A percentile compares a stretch with the other conserved stretches of the same genome.
These are phyloP conservation scores for Triticum urartu DNA, from an alignment of 176 grass and related monocot genomes.

Conservation along the genomic window DNA sequence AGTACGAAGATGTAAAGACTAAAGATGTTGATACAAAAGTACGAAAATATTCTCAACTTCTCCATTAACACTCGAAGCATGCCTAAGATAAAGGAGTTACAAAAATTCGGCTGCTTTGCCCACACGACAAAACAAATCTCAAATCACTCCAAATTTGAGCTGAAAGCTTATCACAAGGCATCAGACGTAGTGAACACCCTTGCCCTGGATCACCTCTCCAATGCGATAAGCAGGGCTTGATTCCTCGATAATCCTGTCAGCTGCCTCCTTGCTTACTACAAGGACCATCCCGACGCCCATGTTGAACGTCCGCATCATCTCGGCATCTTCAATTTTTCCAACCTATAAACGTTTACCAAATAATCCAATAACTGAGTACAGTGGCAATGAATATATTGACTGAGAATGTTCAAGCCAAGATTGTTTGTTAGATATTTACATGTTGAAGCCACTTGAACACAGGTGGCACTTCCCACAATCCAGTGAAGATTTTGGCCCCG, in stretches of 20 bases:
- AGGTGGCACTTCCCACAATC: slow-evolving; percentile 68
- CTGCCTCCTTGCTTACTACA: slow-evolving; percentile 55
- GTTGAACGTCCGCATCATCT: slow-evolving; percentile 90
- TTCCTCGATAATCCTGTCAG: slow-evolving; percentile 46
- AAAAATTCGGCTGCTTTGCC: slow-evolving; percentile 11
- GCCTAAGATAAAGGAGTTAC: not conserved
- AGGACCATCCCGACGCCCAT: slow-evolving; percentile 97
- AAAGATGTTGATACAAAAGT: not conserved
- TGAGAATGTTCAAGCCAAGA: not conserved
- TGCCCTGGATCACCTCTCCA: slow-evolving; percentile 69
- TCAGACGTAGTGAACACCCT: slow-evolving; percentile 69
- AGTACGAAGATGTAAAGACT: not conserved
- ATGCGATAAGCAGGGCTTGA: slow-evolving; percentile 44
- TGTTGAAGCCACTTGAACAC: slow-evolving; percentile 83
- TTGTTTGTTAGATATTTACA: slow-evolving; percentile 28
- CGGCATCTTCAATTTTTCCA: slow-evolving; percentile 69
- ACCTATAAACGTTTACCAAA: slow-evolving; percentile 30
- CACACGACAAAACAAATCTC: not conserved
- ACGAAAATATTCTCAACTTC: not conserved
- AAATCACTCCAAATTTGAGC: not conserved
- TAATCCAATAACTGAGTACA: not conserved
- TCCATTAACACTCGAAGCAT: not conserved
- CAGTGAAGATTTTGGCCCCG: slow-evolving; percentile 56
- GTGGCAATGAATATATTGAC: not conserved
- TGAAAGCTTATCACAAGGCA: not conserved